These are phyloP conservation scores for Candida rishiriensis DNA, from an alignment of 805 yeast species.

Conservation along the genomic window DNA sequence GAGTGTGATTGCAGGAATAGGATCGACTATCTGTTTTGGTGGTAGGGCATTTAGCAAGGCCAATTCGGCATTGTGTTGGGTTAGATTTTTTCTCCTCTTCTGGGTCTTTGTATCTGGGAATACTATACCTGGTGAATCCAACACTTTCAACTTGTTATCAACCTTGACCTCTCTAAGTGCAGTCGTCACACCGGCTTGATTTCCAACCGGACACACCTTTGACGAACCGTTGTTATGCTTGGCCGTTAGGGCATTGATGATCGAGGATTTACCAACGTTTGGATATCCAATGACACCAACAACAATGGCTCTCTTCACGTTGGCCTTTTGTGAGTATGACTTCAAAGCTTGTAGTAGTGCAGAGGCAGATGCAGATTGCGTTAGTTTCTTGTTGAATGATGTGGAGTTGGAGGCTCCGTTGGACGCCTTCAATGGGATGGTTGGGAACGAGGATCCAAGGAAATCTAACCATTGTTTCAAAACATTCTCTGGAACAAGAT, in stretches of 20 bases:
- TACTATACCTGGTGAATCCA: conserved; percentile 97
- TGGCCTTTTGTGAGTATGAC: conserved; percentile 76
- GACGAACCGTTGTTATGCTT: conserved; percentile 70
- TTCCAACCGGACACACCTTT: conserved; percentile 92
- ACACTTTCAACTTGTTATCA: conserved; percentile 80
- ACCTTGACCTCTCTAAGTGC: conserved; percentile 86
- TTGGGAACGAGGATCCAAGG: conserved; percentile 81
- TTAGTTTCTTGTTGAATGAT: conserved; percentile 68
- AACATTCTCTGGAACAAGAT: conserved; percentile 81
- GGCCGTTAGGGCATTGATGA: conserved; percentile 81
- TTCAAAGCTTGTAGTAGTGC: conserved; percentile 77
- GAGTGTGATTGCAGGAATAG: conserved; percentile 73
- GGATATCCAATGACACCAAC: conserved; percentile 98
- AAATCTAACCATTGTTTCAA: conserved; percentile 80
- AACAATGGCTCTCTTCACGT: conserved; percentile 81
- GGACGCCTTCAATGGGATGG: conserved; percentile 82
- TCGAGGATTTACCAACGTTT: conserved; percentile 93
- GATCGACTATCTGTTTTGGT: conserved; percentile 79
- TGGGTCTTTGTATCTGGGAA: conserved; percentile 52
- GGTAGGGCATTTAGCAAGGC: conserved; percentile 87
- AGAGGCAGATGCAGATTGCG: conserved; percentile 66
- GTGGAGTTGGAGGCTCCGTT: conserved; percentile 66
- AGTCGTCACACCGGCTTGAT: conserved; percentile 96
- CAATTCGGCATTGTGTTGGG: conserved; percentile 81
- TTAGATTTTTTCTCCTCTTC: conserved; percentile 38